phyloP scores from a whole-genome alignment of 306 rosid genomes.

The Cicer yamashitae region DNA sequence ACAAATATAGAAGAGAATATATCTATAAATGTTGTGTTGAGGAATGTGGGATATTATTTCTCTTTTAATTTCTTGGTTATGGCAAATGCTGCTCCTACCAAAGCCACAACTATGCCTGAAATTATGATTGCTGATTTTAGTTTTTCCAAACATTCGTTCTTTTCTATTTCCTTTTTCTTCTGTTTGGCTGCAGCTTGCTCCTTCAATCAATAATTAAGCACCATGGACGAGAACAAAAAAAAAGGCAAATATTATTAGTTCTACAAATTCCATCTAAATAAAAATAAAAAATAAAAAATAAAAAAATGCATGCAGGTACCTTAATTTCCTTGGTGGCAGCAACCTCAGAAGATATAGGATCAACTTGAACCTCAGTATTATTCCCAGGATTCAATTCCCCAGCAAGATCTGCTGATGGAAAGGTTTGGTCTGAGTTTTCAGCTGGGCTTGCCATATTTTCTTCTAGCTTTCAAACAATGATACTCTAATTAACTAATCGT shows the following conservation, averaged over 20 bases:
- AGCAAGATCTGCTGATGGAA: slow-evolving; percentile 53
- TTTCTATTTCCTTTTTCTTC: slow-evolving; percentile 40
- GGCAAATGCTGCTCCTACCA: slow-evolving; percentile 62
- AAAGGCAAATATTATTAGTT: not conserved
- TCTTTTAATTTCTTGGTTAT: slow-evolving; percentile 65
- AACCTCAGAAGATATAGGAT: slow-evolving; percentile 57
- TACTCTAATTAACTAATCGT: not conserved
- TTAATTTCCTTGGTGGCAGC: slow-evolving; percentile 55
- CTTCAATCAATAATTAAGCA: slow-evolving; percentile 42
- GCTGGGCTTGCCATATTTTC: slow-evolving; percentile 55
- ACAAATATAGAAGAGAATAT: slow-evolving; percentile 17
- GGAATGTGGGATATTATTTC: slow-evolving; percentile 47
- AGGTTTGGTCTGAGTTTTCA: slow-evolving; percentile 46
- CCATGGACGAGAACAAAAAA: not conserved
- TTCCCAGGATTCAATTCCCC: slow-evolving; percentile 51
- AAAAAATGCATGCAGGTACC: slow-evolving; percentile 43
- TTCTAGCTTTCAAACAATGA: slow-evolving; percentile 24
- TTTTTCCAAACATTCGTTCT: slow-evolving; percentile 51
- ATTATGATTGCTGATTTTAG: slow-evolving; percentile 62
- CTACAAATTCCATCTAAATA: not conserved
- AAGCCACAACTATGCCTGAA: slow-evolving; percentile 62
- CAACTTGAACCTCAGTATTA: slow-evolving; percentile 48
- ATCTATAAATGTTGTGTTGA: slow-evolving; percentile 27
- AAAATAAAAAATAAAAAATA: not conserved
- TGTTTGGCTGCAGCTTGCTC: slow-evolving; percentile 50